These are phyloP conservation scores for Przewalskia tangutica DNA, from an alignment of 257 asterid species.

Conservation along the genomic window DNA sequence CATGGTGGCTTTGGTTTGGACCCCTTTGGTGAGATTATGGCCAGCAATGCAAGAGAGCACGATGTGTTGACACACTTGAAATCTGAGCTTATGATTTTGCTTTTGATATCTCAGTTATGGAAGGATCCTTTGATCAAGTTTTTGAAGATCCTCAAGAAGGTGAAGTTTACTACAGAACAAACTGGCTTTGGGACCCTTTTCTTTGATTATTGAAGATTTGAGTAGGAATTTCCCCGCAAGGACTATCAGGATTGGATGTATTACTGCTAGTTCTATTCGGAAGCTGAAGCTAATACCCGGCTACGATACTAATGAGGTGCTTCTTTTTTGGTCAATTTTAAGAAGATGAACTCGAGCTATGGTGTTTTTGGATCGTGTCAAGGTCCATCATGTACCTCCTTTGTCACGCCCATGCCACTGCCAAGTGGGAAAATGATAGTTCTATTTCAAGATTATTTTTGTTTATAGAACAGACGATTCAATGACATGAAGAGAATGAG, in stretches of 20 bases:
- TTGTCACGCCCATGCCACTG: too few relatives aligned
- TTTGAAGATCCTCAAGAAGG: not conserved
- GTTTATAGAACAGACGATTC: slow-evolving; percentile 26
- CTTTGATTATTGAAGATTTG: not conserved
- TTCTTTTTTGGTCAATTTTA: not conserved
- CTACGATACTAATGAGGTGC: not conserved
- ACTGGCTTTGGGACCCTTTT: not conserved
- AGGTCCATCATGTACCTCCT: too few relatives aligned
- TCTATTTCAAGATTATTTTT: slow-evolving; percentile 39
- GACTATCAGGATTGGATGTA: not conserved
- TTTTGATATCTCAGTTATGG: not conserved
- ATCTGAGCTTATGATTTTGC: not conserved
- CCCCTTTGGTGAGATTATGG: not conserved
- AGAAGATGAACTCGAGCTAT: slow-evolving; percentile 23
- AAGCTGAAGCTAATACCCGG: not conserved
- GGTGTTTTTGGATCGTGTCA: not conserved
- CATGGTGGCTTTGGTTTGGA: not conserved
- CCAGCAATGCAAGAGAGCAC: not conserved
- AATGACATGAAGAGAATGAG: slow-evolving; percentile 19
- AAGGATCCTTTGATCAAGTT: not conserved
- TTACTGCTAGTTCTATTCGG: not conserved
- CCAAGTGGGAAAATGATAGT: slow-evolving; percentile 24
- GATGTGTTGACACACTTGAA: not conserved
- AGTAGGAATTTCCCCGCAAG: not conserved
- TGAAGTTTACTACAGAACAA: not conserved